Evolutionary conservation across 305 asterid genomes (phyloP).

Genomic region (Galium porrigens): DNA sequence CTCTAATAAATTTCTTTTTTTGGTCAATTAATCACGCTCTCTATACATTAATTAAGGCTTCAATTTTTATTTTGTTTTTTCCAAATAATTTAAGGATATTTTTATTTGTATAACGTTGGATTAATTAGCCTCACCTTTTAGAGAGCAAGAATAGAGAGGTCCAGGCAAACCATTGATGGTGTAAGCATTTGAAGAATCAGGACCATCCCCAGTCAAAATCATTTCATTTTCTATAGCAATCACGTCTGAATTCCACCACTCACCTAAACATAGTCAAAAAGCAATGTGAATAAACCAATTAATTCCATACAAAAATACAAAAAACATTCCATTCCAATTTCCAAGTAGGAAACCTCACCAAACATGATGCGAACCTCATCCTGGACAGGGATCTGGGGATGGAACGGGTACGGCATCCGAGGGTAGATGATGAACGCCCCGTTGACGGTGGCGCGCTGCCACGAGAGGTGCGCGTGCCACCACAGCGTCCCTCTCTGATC

Average conservation of each 20-base stretch:
- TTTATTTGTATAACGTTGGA: no score
- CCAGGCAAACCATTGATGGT: slow-evolving; percentile 79
- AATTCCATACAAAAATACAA: not conserved
- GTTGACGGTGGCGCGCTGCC: slow-evolving; percentile 68
- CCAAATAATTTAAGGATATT: no score
- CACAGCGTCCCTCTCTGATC: slow-evolving; percentile 54
- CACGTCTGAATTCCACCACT: slow-evolving; percentile 62
- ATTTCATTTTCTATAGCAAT: slow-evolving; percentile 45
- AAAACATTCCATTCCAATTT: not conserved
- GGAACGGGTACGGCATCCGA: slow-evolving; percentile 42
- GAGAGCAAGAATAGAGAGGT: slow-evolving; percentile 49
- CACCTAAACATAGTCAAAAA: slow-evolving; percentile 27
- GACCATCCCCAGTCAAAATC: slow-evolving; percentile 55
- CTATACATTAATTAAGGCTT: not conserved
- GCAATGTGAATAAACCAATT: not conserved
- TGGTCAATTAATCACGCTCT: not conserved
- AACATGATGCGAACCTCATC: slow-evolving; percentile 35
- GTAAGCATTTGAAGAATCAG: slow-evolving; percentile 53
- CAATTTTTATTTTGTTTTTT: no score
- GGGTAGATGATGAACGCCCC: slow-evolving; percentile 71
- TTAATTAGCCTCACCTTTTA: slow-evolving; percentile 28
- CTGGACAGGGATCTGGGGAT: slow-evolving; percentile 15
- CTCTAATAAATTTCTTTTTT: not conserved
- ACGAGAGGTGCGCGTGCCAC: slow-evolving; percentile 75
- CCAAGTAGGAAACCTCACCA: slow-evolving; percentile 22